Percentiles rank a stretch among this genome's conserved stretches.
phyloP scores from a whole-genome alignment of 192 early-diverging fungal species.

The Dissophora ornata region DNA sequence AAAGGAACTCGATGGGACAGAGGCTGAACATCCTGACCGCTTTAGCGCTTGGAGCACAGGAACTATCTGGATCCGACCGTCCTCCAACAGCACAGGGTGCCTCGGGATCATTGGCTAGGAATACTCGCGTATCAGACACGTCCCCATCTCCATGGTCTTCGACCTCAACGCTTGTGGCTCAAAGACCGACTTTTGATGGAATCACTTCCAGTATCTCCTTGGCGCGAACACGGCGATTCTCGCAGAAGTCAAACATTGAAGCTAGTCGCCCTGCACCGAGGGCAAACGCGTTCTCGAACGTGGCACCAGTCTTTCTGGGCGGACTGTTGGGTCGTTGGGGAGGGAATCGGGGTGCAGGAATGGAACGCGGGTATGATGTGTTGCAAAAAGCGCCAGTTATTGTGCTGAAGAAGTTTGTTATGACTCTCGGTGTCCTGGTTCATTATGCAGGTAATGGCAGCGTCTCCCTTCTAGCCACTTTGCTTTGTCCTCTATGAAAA shows the following conservation, averaged over 20 bases:
- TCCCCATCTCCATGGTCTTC: background rate
- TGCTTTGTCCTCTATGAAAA: background rate
- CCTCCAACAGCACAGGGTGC: background rate
- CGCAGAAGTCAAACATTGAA: slow-evolving; percentile 40
- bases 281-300: slow-evolving; percentile 43
- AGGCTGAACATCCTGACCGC: slow-evolving; percentile 42
- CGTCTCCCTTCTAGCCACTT: too few species aligned
- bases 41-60: slow-evolving; percentile 24
- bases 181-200: slow-evolving; percentile 16
- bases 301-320: slow-evolving; percentile 36
- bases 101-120: background rate
- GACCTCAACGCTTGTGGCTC: background rate
- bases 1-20: slow-evolving; percentile 38
- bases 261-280: slow-evolving; percentile 37
- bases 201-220: slow-evolving; percentile 27
- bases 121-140: background rate
- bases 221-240: slow-evolving; percentile 31
- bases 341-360: slow-evolving; percentile 47
- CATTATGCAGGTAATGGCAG: slow-evolving; percentile 36
- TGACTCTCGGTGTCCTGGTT: slow-evolving; percentile 28
- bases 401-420: slow-evolving; percentile 42
- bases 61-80: slow-evolving; percentile 27
- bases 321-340: slow-evolving; percentile 51
- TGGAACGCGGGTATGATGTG: slow-evolving; percentile 40
- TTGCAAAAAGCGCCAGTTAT: slow-evolving; percentile 37